Conservation (phyloP, 2,329 filamentous ascomycete genomes). For the Phialophora macrospora region DNA sequence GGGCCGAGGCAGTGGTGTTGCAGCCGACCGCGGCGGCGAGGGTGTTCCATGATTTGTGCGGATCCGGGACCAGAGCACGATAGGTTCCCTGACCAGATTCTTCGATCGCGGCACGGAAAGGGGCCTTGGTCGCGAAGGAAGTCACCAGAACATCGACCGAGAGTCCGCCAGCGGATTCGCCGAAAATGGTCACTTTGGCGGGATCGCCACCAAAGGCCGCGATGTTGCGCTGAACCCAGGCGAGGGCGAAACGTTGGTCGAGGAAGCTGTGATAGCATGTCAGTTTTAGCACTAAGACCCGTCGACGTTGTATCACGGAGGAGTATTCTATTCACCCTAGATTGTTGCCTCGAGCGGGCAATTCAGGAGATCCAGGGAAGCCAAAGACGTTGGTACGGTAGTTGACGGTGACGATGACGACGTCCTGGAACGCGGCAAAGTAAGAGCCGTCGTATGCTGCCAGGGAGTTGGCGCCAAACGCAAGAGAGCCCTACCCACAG, state of each 20-base stretch:
- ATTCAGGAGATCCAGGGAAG: slow-evolving; percentile 46
- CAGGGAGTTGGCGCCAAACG: slow-evolving; percentile 42
- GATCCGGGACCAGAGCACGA: slow-evolving; percentile 19
- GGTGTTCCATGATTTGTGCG: slow-evolving; percentile 21
- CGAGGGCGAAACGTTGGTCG: slow-evolving; percentile 42
- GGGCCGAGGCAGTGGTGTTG: slow-evolving; percentile 11
- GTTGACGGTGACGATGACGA: slow-evolving; percentile 46
- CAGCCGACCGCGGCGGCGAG: slow-evolving; percentile 31
- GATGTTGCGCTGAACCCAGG: slow-evolving; percentile 48
- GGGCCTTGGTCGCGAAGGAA: slow-evolving; percentile 33
- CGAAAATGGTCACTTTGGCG: slow-evolving; percentile 48
- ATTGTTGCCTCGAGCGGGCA: slow-evolving; percentile 44
- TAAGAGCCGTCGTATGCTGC: slow-evolving; percentile 45
- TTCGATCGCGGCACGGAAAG: slow-evolving; percentile 43
- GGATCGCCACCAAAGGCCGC: slow-evolving; percentile 45
- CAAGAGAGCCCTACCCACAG: slow-evolving; percentile 42
- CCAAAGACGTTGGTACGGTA: slow-evolving; percentile 50
- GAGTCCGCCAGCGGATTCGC: slow-evolving; percentile 45
- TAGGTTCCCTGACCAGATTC: slow-evolving; percentile 40
- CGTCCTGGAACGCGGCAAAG: slow-evolving; percentile 46
- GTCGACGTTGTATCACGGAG: neutral
- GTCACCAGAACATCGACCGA: slow-evolving; percentile 39
- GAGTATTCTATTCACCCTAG: slow-evolving; percentile 43
- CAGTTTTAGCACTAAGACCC: neutral
- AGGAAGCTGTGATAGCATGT: slow-evolving; percentile 21